Conservation (phyloP, 2,329 filamentous ascomycete species). For the Apiospora sp. region DNA sequence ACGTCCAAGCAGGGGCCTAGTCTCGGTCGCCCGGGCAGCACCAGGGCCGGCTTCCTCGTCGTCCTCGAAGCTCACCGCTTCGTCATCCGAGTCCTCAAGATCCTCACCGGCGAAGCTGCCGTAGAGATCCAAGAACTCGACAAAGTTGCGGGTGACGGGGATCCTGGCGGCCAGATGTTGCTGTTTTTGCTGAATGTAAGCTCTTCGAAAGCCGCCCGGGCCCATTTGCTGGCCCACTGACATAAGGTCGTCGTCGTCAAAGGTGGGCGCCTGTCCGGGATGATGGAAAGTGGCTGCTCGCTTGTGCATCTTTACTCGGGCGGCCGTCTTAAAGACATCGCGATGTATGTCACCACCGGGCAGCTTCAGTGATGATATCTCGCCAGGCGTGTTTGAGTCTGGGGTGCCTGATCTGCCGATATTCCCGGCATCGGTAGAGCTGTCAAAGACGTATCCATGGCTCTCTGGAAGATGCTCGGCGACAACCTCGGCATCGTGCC, state of each 20-base stretch:
- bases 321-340: constrained; percentile 77
- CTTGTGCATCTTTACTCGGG: constrained; percentile 57
- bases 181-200: constrained; percentile 50
- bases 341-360: constrained; percentile 83
- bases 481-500: constrained; percentile 20
- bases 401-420: constrained; percentile 11
- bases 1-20: constrained; percentile 66
- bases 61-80: constrained; percentile 61
- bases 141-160: constrained; percentile 73
- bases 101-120: constrained; percentile 81
- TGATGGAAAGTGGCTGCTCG: constrained; percentile 75
- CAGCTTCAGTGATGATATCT: constrained; percentile 69
- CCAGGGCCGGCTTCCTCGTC: constrained; percentile 52
- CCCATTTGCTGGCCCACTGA: constrained; percentile 43
- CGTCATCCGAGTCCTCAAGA: constrained; percentile 65
- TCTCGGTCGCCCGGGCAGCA: constrained; percentile 51
- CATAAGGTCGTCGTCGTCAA: constrained; percentile 39
- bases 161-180: constrained; percentile 50
- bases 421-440: not conserved
- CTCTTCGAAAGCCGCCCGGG: constrained; percentile 60
- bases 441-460: constrained; percentile 23
- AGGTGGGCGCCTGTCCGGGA: constrained; percentile 55
- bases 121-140: constrained; percentile 79
- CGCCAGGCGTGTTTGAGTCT: not conserved
- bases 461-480: constrained; percentile 5